A percentile compares a stretch with the other conserved stretches of the same genome.
These are phyloP conservation scores for Xerocomus nothofagi DNA, from an alignment of 1,284 basidiomycete species.

Conservation along the genomic window DNA sequence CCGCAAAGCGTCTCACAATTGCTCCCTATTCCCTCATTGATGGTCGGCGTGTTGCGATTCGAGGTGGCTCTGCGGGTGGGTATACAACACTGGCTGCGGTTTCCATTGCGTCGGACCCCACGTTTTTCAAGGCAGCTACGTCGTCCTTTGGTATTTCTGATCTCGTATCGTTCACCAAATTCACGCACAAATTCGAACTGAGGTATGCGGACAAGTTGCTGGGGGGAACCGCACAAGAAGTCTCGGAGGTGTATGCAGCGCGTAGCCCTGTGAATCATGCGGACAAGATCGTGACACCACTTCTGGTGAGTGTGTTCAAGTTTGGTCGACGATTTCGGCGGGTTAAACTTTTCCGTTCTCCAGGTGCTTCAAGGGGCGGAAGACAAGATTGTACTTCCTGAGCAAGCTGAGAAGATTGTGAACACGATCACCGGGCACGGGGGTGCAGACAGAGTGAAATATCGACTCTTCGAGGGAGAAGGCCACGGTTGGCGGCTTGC, in stretches of 20 bases:
- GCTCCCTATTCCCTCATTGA: conserved; percentile 26
- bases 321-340: too few species aligned
- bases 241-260: conserved; percentile 31
- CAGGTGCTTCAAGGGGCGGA: conserved; percentile 49
- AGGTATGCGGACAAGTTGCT: conserved; percentile 55
- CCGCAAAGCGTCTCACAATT: conserved; percentile 23
- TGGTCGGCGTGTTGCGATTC: conserved; percentile 55
- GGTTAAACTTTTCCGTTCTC: conserved; percentile 18
- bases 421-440: conserved; percentile 38
- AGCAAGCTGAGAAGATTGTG: too few species aligned
- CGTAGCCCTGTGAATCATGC: conserved; percentile 32
- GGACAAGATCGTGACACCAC: conserved; percentile 21
- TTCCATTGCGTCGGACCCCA: conserved; percentile 45
- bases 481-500: conserved; percentile 47
- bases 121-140: conserved; percentile 26
- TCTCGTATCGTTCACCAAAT: conserved; percentile 45
- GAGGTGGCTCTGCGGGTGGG: conserved; percentile 63
- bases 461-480: conserved; percentile 50
- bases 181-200: conserved; percentile 70
- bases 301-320: too few species aligned
- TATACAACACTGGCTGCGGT: conserved; percentile 51
- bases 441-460: conserved; percentile 44
- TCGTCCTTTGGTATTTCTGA: conserved; percentile 59
- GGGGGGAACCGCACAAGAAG: conserved; percentile 44
- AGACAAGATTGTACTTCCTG: too few species aligned